Evolutionary conservation across 2,329 filamentous ascomycete genomes (phyloP), one percentile per base, ranked within the genome.

Genomic region (Fusarium albidum): DNA sequence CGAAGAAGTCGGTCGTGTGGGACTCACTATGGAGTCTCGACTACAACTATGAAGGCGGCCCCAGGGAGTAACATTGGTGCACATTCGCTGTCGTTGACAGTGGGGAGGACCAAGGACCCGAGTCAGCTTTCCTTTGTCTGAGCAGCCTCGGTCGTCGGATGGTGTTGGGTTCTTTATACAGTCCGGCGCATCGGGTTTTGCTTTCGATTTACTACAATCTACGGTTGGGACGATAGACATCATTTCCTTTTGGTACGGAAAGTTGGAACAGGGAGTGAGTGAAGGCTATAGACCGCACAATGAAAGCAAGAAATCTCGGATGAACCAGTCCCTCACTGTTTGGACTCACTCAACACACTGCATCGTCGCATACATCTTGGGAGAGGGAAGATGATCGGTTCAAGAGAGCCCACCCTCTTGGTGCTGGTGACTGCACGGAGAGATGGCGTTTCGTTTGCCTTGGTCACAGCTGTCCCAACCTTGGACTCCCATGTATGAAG

Each of bases 1-100:
- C 69, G n/a, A 82, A 77, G 69, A 81, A 72, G 63, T 84, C 81
- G 25, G 74, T 86, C 5, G 77, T 87, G 9, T 88, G 84, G 83
- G 84, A 86, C 60, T 79, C 82, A 11, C 70, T 88, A 13, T 87
- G 85, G 84, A 84, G 77, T 57, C 67, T 86, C 21, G 84, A 87
- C 63, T 76, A 85, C 38, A 84, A 75, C 57, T 79, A 82, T 42
- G 82, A 82, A 59, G 79, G 77, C 34, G 62, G 66, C 3, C 46
- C 50, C n/a, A 70, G 62, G 60, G 68, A 59, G 56, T 69, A 63
- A 57, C 28, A 17, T 4, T 34, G 6, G 9, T 15, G 14, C n/a
- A 12, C 13, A 15, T 25, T 15, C 45, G 29, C 26, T 46, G 21
- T 21, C 21, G 21, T 21, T 21, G 5, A 21, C 21, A 21, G n/a